Percentiles rank a stretch among this genome's conserved stretches.
phyloP scores from a whole-genome alignment of 2,329 filamentous ascomycete species.

The Neophaeococcomyces aloes region DNA sequence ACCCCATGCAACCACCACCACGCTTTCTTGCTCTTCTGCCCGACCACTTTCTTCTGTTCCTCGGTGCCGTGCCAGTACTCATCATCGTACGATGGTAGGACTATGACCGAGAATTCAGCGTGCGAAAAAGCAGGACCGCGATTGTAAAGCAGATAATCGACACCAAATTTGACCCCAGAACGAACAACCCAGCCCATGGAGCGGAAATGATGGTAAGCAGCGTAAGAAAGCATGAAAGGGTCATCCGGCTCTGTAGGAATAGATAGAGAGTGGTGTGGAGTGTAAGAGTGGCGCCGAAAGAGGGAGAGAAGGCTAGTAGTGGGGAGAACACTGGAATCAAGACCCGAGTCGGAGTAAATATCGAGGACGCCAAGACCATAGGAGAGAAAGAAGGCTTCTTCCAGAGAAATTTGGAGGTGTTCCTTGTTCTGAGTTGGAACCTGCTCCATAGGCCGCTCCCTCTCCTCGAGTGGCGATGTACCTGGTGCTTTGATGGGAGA shows the following conservation, averaged over 20 bases:
- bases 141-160: slow-evolving; percentile 89
- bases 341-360: slow-evolving; percentile 35
- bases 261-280: slow-evolving; percentile 44
- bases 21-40: slow-evolving; percentile 33
- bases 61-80: slow-evolving; percentile 53
- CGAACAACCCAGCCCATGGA: slow-evolving; percentile 91
- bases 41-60: slow-evolving; percentile 41
- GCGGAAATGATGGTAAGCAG: slow-evolving; percentile 90
- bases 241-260: slow-evolving; percentile 59
- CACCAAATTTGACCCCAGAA: slow-evolving; percentile 85
- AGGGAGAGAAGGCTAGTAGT: slow-evolving; percentile 51
- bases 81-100: slow-evolving; percentile 72
- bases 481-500: slow-evolving; percentile 21
- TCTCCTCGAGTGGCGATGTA: slow-evolving; percentile 10
- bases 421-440: slow-evolving; percentile 47
- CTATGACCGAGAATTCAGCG: slow-evolving; percentile 79
- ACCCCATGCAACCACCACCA: slow-evolving; percentile 63
- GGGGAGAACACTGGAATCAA: slow-evolving; percentile 35
- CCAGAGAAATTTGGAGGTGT: slow-evolving; percentile 79
- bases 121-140: slow-evolving; percentile 90
- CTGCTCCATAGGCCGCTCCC: slow-evolving; percentile 7
- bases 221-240: slow-evolving; percentile 74
- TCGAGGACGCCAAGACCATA: slow-evolving; percentile 68
- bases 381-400: slow-evolving; percentile 83
- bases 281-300: slow-evolving; percentile 60